Percentiles rank a stretch among this genome's conserved stretches.
phyloP scores from a whole-genome alignment of 805 yeast species.

The Yueomyces sp. region DNA sequence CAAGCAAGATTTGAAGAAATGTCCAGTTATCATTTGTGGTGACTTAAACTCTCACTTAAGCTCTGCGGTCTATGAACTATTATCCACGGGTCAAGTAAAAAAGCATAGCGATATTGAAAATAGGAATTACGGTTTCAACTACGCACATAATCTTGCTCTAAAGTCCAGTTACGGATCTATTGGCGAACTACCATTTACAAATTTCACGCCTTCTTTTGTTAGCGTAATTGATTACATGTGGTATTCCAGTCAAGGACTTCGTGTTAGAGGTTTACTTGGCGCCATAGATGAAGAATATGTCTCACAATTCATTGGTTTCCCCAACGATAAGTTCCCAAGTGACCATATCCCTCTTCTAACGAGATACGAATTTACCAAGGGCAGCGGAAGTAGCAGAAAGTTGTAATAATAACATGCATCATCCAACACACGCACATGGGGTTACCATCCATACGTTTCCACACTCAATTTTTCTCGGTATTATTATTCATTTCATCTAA shows the following conservation, averaged over 20 bases:
- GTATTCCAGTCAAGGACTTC: constrained; percentile 73
- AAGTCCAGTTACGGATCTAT: constrained; percentile 75
- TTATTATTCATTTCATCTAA: too few relatives aligned
- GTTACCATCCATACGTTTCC: too few relatives aligned
- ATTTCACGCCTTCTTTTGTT: constrained; percentile 85
- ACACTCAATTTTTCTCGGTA: too few relatives aligned
- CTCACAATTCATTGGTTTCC: constrained; percentile 74
- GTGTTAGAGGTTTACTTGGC: constrained; percentile 79
- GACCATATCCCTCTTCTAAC: constrained; percentile 86
- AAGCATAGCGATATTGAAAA: constrained; percentile 74
- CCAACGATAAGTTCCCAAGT: constrained; percentile 85
- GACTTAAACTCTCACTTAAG: constrained; percentile 83
- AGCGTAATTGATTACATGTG: constrained; percentile 92
- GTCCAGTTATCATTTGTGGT: constrained; percentile 82
- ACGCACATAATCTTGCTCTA: constrained; percentile 65
- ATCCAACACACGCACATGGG: too few relatives aligned
- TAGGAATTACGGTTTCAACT: constrained; percentile 84
- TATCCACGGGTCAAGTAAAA: constrained; percentile 68
- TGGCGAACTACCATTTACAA: constrained; percentile 89
- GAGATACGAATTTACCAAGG: constrained; percentile 57
- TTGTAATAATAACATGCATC: constrained; percentile 4
- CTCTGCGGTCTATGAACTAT: constrained; percentile 85
- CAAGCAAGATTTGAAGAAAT: constrained; percentile 39
- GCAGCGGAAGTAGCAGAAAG: constrained; percentile 20
- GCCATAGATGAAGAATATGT: constrained; percentile 69